Evolutionary conservation across 352 stramenopile species (phyloP).

Genomic region (Globisporangium lucens): DNA sequence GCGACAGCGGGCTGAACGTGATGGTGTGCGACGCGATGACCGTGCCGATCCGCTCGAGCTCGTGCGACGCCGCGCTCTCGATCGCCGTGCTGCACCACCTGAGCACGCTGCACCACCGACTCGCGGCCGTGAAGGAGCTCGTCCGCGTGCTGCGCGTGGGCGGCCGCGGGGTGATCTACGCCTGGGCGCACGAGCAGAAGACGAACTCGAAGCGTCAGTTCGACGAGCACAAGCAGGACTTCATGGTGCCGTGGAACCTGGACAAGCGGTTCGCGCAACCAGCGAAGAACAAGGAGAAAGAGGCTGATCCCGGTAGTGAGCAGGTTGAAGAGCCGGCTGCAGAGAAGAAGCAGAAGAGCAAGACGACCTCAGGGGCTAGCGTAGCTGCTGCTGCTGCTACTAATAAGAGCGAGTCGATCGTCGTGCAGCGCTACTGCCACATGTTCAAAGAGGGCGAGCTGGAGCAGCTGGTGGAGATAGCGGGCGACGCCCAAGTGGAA

Average conservation of each 20-base stretch:
- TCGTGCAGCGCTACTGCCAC: conserved; percentile 87
- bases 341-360: not conserved
- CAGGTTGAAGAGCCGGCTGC: not conserved
- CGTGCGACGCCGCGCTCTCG: conserved; percentile 76
- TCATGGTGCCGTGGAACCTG: conserved; percentile 88
- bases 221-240: conserved; percentile 66
- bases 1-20: conserved; percentile 51
- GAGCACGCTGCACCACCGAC: conserved; percentile 63
- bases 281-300: conserved; percentile 10
- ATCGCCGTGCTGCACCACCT: conserved; percentile 87
- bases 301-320: not conserved
- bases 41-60: conserved; percentile 69
- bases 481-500: conserved; percentile 58
- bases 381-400: not conserved
- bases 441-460: conserved; percentile 88
- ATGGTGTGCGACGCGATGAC: conserved; percentile 73
- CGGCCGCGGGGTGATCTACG: conserved; percentile 76
- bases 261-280: conserved; percentile 64
- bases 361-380: not conserved
- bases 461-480: conserved; percentile 56
- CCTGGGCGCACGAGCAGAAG: conserved; percentile 85
- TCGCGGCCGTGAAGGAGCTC: conserved; percentile 75
- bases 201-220: conserved; percentile 75
- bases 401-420: conserved; percentile 22
- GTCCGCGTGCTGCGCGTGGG: conserved; percentile 70